Evolutionary conservation across 805 yeast genomes (phyloP), one percentile per base, ranked within the genome.

Genomic region (Hermanozyma aechmeae): DNA sequence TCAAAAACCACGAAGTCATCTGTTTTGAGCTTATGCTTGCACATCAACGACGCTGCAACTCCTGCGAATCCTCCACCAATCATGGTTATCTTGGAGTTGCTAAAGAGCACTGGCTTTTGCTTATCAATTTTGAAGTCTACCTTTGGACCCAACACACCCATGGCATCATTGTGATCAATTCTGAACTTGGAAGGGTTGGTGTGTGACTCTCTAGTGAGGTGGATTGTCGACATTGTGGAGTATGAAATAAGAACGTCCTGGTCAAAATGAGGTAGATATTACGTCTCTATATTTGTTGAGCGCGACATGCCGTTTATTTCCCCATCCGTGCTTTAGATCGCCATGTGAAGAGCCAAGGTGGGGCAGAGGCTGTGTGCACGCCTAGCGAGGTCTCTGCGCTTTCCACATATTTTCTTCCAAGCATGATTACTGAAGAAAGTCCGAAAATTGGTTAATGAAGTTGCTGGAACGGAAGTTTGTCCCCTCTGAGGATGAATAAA

Each of bases 31-130:
- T 50, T 39, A 22, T 51, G 43, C 26, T 46, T 35, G 25, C 48
- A 39, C 27, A 46, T 43, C 22, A 59, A 26, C 2, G 61, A 54
- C 9, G 55, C 30, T n/a, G 53, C 48, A 24, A 61, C 42, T 4
- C 68, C 67, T 1, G 45, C 61, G 28, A 58, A 57, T 0, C 68
- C 68, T n/a, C 53, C 63, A 2, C 68, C 68, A 16, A 61, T 45
- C 12, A 61, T 51, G 2, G 60, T 46, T 4, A 61, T 44, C 15
- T 48, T 48, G n/a, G 64, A 56, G 3, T 16, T 26, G 15, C 52
- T 31, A 16, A 48, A 33, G 14, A 42, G 35, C 8, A 45, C 39
- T 2, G 56, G 42, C 11, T 28, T 16, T 18, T 38, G 35, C 21
- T 18, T 18, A 26, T 48, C 39, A 10, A 26, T 32, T 1, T 49